Percentiles rank a stretch among this genome's conserved stretches.
Conservation (phyloP, 371 early-diverging fungal genomes). For the Gilbertella persicaria region DNA sequence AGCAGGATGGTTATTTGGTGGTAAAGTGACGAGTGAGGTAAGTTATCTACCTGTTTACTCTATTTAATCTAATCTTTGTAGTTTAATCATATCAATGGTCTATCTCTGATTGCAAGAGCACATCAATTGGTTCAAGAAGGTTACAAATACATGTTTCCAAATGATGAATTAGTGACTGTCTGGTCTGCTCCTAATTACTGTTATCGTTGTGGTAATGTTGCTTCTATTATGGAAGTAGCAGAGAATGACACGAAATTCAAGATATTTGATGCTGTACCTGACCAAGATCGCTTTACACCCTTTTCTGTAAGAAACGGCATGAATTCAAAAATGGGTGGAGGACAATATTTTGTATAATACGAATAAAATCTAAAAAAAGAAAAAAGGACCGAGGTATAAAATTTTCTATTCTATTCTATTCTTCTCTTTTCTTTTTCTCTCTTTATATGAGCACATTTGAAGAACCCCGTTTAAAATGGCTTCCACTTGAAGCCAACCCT, state of each 20-base stretch:
- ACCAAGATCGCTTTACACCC: slow-evolving; percentile 69
- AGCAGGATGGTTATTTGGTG: slow-evolving; percentile 98
- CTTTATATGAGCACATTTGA: neutral
- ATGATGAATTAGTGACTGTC: slow-evolving; percentile 97
- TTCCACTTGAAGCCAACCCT: slow-evolving; percentile 87
- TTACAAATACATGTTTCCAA: slow-evolving; percentile 97
- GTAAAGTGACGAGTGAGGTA: slow-evolving; percentile 94
- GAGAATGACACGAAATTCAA: slow-evolving; percentile 86
- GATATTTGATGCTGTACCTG: slow-evolving; percentile 95
- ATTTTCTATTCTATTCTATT: too few relatives aligned
- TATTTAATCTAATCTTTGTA: too few relatives aligned
- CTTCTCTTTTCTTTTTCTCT: neutral
- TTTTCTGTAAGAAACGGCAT: slow-evolving; percentile 27
- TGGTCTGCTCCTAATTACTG: slow-evolving; percentile 99
- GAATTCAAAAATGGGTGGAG: slow-evolving; percentile 37
- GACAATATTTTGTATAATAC: slow-evolving; percentile 50
- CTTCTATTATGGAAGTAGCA: slow-evolving; percentile 93
- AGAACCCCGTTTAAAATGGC: slow-evolving; percentile 48
- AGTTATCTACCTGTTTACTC: neutral
- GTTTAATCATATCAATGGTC: slow-evolving; percentile 97
- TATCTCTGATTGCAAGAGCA: slow-evolving; percentile 97
- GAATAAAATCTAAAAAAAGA: neutral
- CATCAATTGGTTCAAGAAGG: slow-evolving; percentile 99
- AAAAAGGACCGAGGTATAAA: too few relatives aligned
- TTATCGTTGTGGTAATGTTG: slow-evolving; percentile 99